phyloP scores from a whole-genome alignment of 768 basidiomycete genomes.

The Leccinum variicolor region DNA sequence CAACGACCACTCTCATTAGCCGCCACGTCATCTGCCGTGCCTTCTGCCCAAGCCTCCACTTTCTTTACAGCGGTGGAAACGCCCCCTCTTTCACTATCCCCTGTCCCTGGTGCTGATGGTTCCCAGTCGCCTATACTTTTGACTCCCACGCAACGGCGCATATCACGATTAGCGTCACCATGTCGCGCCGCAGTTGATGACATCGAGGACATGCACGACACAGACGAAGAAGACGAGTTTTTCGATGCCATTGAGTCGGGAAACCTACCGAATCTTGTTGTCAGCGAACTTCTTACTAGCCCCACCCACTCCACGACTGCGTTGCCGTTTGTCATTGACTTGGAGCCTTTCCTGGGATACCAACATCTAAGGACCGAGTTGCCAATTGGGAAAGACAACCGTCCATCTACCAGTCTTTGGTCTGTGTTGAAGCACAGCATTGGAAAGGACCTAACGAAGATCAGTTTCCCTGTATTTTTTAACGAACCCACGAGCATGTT shows the following conservation, averaged over 20 bases:
- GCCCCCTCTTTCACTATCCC: conserved; percentile 10
- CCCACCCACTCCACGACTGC: conserved; percentile 35
- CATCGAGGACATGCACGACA: conserved; percentile 40
- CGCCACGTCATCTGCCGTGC: conserved; percentile 3
- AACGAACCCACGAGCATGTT: conserved; percentile 97
- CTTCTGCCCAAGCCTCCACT: conserved; percentile 18
- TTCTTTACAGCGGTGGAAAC: conserved; percentile 25
- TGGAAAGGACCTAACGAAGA: conserved; percentile 95
- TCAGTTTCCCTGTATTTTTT: conserved; percentile 91
- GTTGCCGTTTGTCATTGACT: conserved; percentile 35
- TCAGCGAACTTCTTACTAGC: conserved; percentile 60
- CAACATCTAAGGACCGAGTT: conserved; percentile 55
- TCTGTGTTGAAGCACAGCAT: conserved; percentile 92
- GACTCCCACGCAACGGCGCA: conserved; percentile 25
- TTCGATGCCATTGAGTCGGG: conserved; percentile 94
- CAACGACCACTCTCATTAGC: conserved; percentile 20
- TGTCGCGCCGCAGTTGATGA: conserved; percentile 22
- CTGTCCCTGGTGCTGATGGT: not conserved
- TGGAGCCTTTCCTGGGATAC: conserved; percentile 65
- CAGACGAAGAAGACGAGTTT: conserved; percentile 92
- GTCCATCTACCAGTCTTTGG: conserved; percentile 91
- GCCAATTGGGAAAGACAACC: conserved; percentile 65
- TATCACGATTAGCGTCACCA: conserved; percentile 13
- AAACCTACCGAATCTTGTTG: conserved; percentile 69
- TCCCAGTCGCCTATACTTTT: conserved; percentile 10